A percentile compares a stretch with the other conserved stretches of the same genome.
These are phyloP conservation scores for Amorphotheca resinae DNA, from an alignment of 495 filamentous ascomycete species.

Conservation along the genomic window DNA sequence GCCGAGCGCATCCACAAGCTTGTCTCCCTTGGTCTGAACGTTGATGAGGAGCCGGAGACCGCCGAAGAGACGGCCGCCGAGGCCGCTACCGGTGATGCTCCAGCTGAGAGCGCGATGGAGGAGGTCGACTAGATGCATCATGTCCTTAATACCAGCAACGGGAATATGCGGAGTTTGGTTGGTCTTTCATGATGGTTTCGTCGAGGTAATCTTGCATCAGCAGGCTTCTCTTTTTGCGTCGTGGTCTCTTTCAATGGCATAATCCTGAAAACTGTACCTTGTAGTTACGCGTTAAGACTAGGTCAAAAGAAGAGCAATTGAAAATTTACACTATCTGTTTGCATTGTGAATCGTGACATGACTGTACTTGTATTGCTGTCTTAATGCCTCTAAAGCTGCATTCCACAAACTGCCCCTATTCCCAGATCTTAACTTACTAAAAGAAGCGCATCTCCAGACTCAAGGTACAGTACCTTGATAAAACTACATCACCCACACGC, in stretches of 20 bases:
- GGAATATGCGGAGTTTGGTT: slow-evolving; percentile 19
- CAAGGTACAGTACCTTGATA: too few relatives aligned
- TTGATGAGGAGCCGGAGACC: slow-evolving; percentile 81
- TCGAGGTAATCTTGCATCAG: slow-evolving; percentile 14
- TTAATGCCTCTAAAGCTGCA: too few relatives aligned
- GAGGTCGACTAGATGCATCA: slow-evolving; percentile 44
- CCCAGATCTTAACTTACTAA: too few relatives aligned
- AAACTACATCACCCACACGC: too few relatives aligned
- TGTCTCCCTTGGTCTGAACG: slow-evolving; percentile 87
- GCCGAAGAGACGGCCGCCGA: slow-evolving; percentile 48
- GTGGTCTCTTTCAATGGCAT: neutral
- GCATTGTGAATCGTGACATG: too few relatives aligned
- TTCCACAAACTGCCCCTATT: too few relatives aligned
- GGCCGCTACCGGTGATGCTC: slow-evolving; percentile 35
- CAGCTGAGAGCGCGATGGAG: slow-evolving; percentile 53
- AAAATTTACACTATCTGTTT: neutral
- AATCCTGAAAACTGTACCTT: neutral
- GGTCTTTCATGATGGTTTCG: slow-evolving; percentile 10
- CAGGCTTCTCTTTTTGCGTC: neutral
- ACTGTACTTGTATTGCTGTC: too few relatives aligned
- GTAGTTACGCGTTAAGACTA: neutral
- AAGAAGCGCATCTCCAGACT: too few relatives aligned
- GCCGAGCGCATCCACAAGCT: slow-evolving; percentile 99
- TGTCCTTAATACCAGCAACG: slow-evolving; percentile 6
- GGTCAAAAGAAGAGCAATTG: neutral